A percentile compares a stretch with the other conserved stretches of the same genome.
Evolutionary conservation across 1,139 yeast species (phyloP).

Genomic region (Trichomonascaceae sp.): DNA sequence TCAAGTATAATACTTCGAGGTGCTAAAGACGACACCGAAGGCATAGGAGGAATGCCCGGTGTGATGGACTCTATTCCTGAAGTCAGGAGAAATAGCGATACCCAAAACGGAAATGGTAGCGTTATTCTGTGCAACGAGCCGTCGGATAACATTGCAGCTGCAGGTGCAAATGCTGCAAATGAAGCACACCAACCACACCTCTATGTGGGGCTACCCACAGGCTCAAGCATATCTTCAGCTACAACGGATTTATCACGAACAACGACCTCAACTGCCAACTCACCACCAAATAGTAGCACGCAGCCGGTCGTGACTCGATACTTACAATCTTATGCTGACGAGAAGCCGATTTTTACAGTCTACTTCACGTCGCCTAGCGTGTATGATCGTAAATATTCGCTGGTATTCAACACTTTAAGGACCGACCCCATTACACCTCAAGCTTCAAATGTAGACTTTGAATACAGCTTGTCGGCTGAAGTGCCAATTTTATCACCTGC

Average conservation of each 20-base stretch:
- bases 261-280: not conserved
- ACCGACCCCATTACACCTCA: conserved; percentile 9
- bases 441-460: conserved; percentile 11
- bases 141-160: not conserved
- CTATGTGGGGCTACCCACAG: conserved; percentile 4
- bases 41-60: not conserved
- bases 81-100: not conserved
- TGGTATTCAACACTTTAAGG: conserved; percentile 18
- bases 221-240: conserved; percentile 4
- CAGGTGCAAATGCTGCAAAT: conserved; percentile 3
- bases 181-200: conserved; percentile 1
- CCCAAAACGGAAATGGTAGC: not conserved
- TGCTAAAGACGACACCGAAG: not conserved
- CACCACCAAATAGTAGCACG: conserved; percentile 2
- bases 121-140: not conserved
- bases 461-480: conserved; percentile 16
- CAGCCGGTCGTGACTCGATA: conserved; percentile 8
- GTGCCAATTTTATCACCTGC: conserved; percentile 19
- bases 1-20: not conserved
- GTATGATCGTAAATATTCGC: conserved; percentile 12
- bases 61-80: not conserved
- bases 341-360: conserved; percentile 9
- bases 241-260: conserved; percentile 2
- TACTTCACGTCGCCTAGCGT: conserved; percentile 12
- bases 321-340: conserved; percentile 8